phyloP scores from a whole-genome alignment of 176 grass and related monocot species.

The Tuctoria greenei region DNA sequence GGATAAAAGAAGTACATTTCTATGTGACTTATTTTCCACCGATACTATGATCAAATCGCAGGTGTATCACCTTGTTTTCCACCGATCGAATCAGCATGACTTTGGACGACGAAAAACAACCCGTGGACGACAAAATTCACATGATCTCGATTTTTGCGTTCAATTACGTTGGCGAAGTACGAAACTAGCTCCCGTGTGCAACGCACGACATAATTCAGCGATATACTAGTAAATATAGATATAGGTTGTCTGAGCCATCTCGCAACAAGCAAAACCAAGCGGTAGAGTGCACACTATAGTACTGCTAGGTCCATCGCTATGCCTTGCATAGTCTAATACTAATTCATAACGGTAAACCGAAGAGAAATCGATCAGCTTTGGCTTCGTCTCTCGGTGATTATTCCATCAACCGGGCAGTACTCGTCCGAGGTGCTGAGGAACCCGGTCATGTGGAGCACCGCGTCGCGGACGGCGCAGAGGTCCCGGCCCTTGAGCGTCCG shows the following conservation, averaged over 20 bases:
- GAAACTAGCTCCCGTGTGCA: neutral
- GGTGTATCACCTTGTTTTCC: neutral
- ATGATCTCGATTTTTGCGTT: neutral
- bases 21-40: too few species aligned
- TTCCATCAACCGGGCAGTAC: neutral
- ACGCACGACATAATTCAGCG: neutral
- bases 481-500: conserved; percentile 59
- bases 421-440: conserved; percentile 41
- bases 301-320: neutral
- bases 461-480: conserved; percentile 43
- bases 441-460: conserved; percentile 51
- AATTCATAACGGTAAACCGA: neutral
- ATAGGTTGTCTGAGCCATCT: neutral
- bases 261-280: neutral
- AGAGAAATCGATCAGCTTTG: neutral
- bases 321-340: neutral
- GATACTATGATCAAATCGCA: too few species aligned
- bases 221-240: neutral
- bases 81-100: neutral
- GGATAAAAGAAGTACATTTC: too few species aligned
- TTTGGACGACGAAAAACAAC: too few species aligned
- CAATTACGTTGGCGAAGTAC: neutral
- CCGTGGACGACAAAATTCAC: too few species aligned
- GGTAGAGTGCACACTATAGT: neutral
- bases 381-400: neutral